Evolutionary conservation across 2,329 filamentous ascomycete species (phyloP), one percentile per base, ranked within the genome.

Genomic region (Fusarium zealandicum): DNA sequence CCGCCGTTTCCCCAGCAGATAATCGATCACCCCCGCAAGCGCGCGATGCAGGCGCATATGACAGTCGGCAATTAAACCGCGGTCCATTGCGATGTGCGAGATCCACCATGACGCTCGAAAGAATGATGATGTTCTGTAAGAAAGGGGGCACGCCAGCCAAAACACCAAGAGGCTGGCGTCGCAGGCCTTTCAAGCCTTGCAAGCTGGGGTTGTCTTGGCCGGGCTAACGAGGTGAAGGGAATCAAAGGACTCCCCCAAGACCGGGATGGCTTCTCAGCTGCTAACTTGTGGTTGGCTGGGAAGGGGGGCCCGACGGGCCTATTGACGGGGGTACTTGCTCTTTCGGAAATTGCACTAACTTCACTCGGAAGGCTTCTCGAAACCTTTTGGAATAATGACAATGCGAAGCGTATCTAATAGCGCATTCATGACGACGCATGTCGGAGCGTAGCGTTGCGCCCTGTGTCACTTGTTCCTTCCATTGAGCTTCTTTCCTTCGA

Each of bases 281-380:
- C 57, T 52, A 47, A 20, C 28, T 38, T 57, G 37, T 69, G 68
- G 65, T 70, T 73, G 68, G 69, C 54, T 65, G 45, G 22, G 51
- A 66, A 59, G 58, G 45, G 55, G 57, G 54, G 13, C 22, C 62
- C 51, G 61, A 57, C 25, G 28, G 28, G 39, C 18, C 18, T 18
- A 28, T 35, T 66, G 61, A 61, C 54, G 60, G 55, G 61, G 67
- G 60, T 66, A 64, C 63, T 55, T 59, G 54, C 58, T 38, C 51
- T 42, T 54, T 38, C 47, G 63, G 64, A 71, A 58, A 69, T 70
- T 68, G 59, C 48, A 52, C 71, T 73, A 73, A 46, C 71, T 59
- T n/a, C 27, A 27, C 47, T 42, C 48, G 67, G 71, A 66, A 74
- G 65, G 66, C 61, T 75, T 75, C 73, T 66, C 68, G 73, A 75